Evolutionary conservation across 2,329 filamentous ascomycete species (phyloP).

Genomic region (Aspergillus sp.): DNA sequence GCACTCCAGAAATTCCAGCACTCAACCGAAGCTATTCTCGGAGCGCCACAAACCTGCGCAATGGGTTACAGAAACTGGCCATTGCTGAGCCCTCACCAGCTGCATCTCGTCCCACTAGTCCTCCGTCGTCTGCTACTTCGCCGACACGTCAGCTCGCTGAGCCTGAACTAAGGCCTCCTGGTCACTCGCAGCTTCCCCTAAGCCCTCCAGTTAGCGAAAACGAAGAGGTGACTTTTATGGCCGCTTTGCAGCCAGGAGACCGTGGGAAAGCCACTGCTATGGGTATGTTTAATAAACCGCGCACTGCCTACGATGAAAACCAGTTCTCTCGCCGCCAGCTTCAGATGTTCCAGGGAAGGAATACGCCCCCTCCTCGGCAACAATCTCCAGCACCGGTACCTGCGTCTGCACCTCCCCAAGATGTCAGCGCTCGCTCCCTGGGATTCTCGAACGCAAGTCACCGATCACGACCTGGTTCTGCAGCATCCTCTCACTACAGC

Average conservation of each 20-base stretch:
- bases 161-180: constrained; percentile 26
- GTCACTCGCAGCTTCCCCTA: constrained; percentile 54
- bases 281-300: constrained; percentile 70
- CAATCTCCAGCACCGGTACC: constrained; percentile 22
- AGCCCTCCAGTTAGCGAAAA: constrained; percentile 72
- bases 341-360: constrained; percentile 74
- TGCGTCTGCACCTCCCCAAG: constrained; percentile 15
- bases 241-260: constrained; percentile 71
- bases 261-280: constrained; percentile 77
- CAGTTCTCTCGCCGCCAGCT: constrained; percentile 80
- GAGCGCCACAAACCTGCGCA: constrained; percentile 68
- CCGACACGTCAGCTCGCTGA: constrained; percentile 41
- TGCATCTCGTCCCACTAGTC: constrained; percentile 37
- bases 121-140: constrained; percentile 41
- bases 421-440: constrained; percentile 27
- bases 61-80: constrained; percentile 42
- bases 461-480: constrained; percentile 38
- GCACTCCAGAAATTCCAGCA: constrained; percentile 52
- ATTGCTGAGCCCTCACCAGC: constrained; percentile 24
- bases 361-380: constrained; percentile 53
- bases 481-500: constrained; percentile 37
- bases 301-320: constrained; percentile 76
- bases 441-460: constrained; percentile 40
- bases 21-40: constrained; percentile 46
- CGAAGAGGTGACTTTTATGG: constrained; percentile 64